Evolutionary conservation across 2,329 filamentous ascomycete genomes (phyloP), one percentile per base, ranked within the genome.

Genomic region (Aspergillus calidoustus): DNA sequence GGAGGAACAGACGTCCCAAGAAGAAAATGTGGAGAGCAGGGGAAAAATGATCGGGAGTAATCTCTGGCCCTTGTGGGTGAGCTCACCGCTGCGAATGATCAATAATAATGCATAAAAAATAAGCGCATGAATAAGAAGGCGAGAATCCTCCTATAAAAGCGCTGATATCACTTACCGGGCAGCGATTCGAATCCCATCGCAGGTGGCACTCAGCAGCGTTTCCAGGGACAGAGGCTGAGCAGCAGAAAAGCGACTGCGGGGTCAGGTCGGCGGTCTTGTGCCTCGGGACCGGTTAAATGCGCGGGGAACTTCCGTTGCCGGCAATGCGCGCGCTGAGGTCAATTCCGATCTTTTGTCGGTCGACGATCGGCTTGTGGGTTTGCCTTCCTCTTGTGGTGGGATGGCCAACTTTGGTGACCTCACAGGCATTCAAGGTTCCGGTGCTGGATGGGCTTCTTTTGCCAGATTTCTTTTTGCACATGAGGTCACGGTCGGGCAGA

Each of bases 241-340:
- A 63, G 62, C 64, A 56, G 64, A 60, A 62, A 66, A 61, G 66
- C 64, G 64, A 66, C 52, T n/a, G n/a, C 31, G 11, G 31, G 19
- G 48, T 30, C 48, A 31, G 48, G 25, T 28, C 15, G 15, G 23
- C 25, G 25, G 48, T 17, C n/a, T 28, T 46, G 55, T 51, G 55
- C 55, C 55, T 57, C 55, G 55, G 55, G 46, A 62, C 67, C 67
- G 67, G 65, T 65, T 68, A 67, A 68, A 68, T 67, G 65, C 52
- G 59, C 62, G 63, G 62, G 64, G 64, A 61, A 65, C 60, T 68
- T 65, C 61, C 61, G 61, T 59, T 60, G 60, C 43, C 61, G 60
- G 64, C 56, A 48, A 55, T 8, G 30, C 2, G 15, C 34, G 4
- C 34, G 11, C 34, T 59, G 54, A 58, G 28, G 53, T 23, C 46